Conservation (phyloP, 495 filamentous ascomycete genomes). For the Penicillium macrosclerotiorum region DNA sequence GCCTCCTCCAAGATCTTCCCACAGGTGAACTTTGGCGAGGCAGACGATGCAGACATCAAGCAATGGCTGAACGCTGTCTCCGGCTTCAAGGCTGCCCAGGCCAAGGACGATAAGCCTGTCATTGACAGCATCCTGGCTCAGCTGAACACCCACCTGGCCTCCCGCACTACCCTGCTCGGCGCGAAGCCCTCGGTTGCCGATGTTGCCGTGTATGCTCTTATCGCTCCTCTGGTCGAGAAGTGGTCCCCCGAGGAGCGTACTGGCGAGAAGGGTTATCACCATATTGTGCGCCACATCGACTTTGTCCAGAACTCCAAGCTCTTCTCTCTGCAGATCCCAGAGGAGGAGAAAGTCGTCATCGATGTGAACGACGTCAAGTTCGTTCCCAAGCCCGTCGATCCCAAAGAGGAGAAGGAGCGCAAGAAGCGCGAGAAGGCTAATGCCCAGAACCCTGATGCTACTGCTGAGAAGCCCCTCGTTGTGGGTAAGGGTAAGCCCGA, state of each 20-base stretch:
- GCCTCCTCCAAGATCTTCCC: slow-evolving; percentile 62
- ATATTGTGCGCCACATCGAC: slow-evolving; percentile 89
- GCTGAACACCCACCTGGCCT: slow-evolving; percentile 82
- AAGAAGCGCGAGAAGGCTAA: slow-evolving; percentile 83
- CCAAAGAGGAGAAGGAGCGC: slow-evolving; percentile 85
- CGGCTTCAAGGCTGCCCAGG: slow-evolving; percentile 58
- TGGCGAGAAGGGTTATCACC: slow-evolving; percentile 82
- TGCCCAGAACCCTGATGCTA: slow-evolving; percentile 42
- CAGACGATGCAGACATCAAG: slow-evolving; percentile 80
- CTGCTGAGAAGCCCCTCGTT: slow-evolving; percentile 31
- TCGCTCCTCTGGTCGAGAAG: slow-evolving; percentile 72
- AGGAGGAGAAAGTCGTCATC: slow-evolving; percentile 76
- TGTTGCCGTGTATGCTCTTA: slow-evolving; percentile 75
- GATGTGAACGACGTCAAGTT: slow-evolving; percentile 78
- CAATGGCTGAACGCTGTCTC: slow-evolving; percentile 79
- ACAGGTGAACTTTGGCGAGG: slow-evolving; percentile 63
- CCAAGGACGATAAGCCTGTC: slow-evolving; percentile 56
- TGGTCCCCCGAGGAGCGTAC: slow-evolving; percentile 89
- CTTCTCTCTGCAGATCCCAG: slow-evolving; percentile 68
- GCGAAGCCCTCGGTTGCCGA: slow-evolving; percentile 90
- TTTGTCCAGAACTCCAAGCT: slow-evolving; percentile 88
- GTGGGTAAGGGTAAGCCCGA: slow-evolving; percentile 45
- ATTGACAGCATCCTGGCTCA: slow-evolving; percentile 57
- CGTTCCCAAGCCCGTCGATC: slow-evolving; percentile 75
- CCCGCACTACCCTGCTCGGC: slow-evolving; percentile 85